Percentiles rank a stretch among this genome's conserved stretches.
phyloP scores from a whole-genome alignment of 169 alveolate genomes.

The Plasmodium relictum region DNA sequence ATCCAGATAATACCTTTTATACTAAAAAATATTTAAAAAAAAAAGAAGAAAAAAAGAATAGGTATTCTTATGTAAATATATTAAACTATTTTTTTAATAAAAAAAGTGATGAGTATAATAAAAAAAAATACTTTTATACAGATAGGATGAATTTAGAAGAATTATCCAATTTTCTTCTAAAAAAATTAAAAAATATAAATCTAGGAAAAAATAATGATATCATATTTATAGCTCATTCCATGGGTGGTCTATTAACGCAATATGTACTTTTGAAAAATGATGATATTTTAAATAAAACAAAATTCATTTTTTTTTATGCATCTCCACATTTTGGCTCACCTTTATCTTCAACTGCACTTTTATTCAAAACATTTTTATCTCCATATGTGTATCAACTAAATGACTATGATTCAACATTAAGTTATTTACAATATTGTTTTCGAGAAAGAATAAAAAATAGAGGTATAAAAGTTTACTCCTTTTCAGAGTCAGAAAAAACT shows the following conservation, averaged over 20 bases:
- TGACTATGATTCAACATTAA: constrained; percentile 29
- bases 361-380: constrained; percentile 40
- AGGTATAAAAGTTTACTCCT: constrained; percentile 33
- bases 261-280: constrained; percentile 50
- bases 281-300: constrained; percentile 55
- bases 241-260: constrained; percentile 76
- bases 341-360: constrained; percentile 36
- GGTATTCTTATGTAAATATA: constrained; percentile 22
- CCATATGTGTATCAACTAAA: constrained; percentile 66
- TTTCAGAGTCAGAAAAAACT: constrained; percentile 66
- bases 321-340: constrained; percentile 75
- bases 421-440: constrained; percentile 37
- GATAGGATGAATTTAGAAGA: constrained; percentile 69
- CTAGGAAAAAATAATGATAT: constrained; percentile 59
- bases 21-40: background rate
- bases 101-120: constrained; percentile 15
- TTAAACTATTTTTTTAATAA: constrained; percentile 28
- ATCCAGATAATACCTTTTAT: constrained; percentile 48
- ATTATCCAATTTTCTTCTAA: constrained; percentile 35
- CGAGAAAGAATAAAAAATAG: constrained; percentile 38
- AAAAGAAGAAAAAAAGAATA: background rate
- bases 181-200: constrained; percentile 58
- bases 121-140: constrained; percentile 66
- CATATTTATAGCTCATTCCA: constrained; percentile 67
- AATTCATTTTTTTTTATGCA: constrained; percentile 63